Evolutionary conservation across 495 filamentous ascomycete genomes (phyloP), one percentile per base, ranked within the genome.

Genomic region (Aspergillus nidulans): DNA sequence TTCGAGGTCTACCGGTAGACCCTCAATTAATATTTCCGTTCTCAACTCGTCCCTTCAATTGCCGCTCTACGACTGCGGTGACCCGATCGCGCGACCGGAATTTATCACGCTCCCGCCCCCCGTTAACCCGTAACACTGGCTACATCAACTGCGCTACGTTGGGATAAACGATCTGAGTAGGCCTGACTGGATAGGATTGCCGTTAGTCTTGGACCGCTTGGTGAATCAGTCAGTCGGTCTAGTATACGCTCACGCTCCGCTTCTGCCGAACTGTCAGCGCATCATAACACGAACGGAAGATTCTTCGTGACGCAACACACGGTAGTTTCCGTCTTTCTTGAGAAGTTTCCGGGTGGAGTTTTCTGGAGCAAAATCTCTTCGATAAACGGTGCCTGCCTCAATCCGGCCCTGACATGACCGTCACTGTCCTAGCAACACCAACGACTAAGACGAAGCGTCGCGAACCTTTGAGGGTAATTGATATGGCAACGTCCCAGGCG

Each of bases 401-500:
- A 39, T 46, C 52, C 53, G 48, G 58, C 62, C 61, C 57, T 77
- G 74, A 73, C 67, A 77, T 77, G 74, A 77, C 70, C 72, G 67
- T 65, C 70, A 68, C 70, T 64, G 69, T 75, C 59, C 41, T 75
- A 60, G 66, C 71, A 51, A 63, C 70, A 36, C 56, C 71, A 36
- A 69, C 58, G 49, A 74, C 61, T 55, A 73, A 70, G 67, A 70
- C 63, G 60, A 70, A 74, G 63, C 68, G 68, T 70, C 74, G 73
- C 62, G 72, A 73, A 66, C 73, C 72, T 45, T 63, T 77, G 60
- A 60, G 58, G 62, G 61, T 66, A 47, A 67, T 77, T 57, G 61
- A 69, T 62, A 77, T 77, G 74, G 72, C 70, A 55, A 62, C 69
- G 50, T 65, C 69, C 55, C 70, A 74, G 65, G 66, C 69, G 65